Conservation (phyloP, 345 rosid species). For the Viola odorata region DNA sequence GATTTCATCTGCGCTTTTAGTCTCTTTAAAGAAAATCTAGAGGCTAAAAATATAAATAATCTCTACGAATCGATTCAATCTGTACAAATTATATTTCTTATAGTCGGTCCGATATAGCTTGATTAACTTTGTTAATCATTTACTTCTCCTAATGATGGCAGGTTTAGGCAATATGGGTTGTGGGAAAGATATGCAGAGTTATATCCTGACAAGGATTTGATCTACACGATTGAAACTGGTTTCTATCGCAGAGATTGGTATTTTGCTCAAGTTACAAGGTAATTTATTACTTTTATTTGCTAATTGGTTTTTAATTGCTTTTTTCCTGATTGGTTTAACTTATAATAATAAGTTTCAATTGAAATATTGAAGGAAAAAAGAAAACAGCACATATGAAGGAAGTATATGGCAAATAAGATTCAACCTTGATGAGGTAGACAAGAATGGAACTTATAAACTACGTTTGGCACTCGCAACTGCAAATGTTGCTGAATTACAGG, state of each 20-base stretch:
- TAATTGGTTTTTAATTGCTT: neutral
- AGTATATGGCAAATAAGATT: slow-evolving; percentile 25
- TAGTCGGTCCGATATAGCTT: too few relatives aligned
- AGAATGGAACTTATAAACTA: slow-evolving; percentile 8
- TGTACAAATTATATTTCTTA: too few relatives aligned
- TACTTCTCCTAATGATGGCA: slow-evolving; percentile 9
- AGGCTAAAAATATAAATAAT: too few relatives aligned
- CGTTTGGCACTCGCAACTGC: slow-evolving; percentile 27
- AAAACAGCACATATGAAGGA: slow-evolving; percentile 10
- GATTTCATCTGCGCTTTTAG: neutral
- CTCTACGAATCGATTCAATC: too few relatives aligned
- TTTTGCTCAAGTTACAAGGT: slow-evolving; percentile 74
- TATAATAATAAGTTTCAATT: neutral
- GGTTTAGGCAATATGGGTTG: slow-evolving; percentile 78
- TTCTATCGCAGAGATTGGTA: slow-evolving; percentile 72
- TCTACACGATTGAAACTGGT: slow-evolving; percentile 57
- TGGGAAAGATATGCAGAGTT: slow-evolving; percentile 81
- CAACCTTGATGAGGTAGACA: slow-evolving; percentile 6
- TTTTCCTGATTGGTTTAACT: neutral
- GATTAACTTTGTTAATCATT: slow-evolving; percentile 1
- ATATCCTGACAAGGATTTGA: slow-evolving; percentile 59
- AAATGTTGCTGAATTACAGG: slow-evolving; percentile 26
- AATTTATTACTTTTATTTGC: neutral
- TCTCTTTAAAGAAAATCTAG: neutral
- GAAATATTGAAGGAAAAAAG: slow-evolving; percentile 7